Evolutionary conservation across 2,329 filamentous ascomycete genomes (phyloP), one percentile per base, ranked within the genome.

Genomic region (Incumbomyces delicatus): DNA sequence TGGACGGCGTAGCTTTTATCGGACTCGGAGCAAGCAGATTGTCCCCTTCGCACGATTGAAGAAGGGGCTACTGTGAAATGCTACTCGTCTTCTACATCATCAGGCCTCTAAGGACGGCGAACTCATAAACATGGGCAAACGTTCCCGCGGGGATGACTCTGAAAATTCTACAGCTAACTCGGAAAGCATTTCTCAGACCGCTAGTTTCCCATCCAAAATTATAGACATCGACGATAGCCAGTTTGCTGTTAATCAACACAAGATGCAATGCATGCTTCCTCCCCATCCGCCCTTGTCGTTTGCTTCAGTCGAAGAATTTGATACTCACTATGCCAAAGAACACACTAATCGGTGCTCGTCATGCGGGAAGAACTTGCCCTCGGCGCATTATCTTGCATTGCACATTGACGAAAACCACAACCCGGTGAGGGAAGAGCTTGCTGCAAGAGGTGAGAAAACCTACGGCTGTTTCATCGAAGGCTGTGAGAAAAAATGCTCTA

Each of bases 401-500:
- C 92, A 98, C 61, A 89, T 95, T 54, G 81, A 89, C 56, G 92
- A 96, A 65, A 86, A 83, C 55, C 92, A 96, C 65, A 88, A 98
- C 66, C 78, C 87, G 6, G 75, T 96, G 50, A 73, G 78, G 33
- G 80, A 78, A 41, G 76, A 86, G 10, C 78, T 74, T 60, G 78
- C 81, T 56, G 87, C 87, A 44, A 78, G 80, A 57, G 92, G 89
- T 36, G 88, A 95, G 61, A 89, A 87, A 59, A 95, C 85, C 31
- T 95, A 84, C 65, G 81, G 79, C 4, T 98, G 92, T 67, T 94
- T 96, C 59, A 81, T 95, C 6, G 85, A 95, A 60, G 81, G 76
- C 41, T 98, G 92, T 64, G 86, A 92, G 49, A 78, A 85, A 54
- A 81, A 87, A 61, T 95, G 89, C 67, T 80, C 78, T 46, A 88